Evolutionary conservation across 75 land plant genomes (phyloP).

Genomic region (Pseudotsuga menziesii): DNA sequence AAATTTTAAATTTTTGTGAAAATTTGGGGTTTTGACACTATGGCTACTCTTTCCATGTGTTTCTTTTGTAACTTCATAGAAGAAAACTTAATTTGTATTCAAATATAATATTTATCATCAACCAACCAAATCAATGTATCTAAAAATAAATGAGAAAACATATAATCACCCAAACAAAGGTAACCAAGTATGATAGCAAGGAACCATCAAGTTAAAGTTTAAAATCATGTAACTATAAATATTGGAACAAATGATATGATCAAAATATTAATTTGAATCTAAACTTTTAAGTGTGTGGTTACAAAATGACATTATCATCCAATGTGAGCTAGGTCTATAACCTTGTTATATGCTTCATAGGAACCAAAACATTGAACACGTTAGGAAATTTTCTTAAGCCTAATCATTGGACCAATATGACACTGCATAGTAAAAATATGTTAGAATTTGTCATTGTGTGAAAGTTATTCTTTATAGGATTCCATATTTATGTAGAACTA

Average conservation of each 20-base stretch:
- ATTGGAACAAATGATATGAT: not conserved
- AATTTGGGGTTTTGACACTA: too few species aligned
- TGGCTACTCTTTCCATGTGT: conserved; percentile 68
- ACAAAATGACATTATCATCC: not conserved
- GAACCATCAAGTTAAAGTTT: not conserved
- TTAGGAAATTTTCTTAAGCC: not conserved
- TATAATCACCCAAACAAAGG: too few species aligned
- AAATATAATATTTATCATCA: not conserved
- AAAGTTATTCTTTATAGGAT: too few species aligned
- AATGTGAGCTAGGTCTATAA: not conserved
- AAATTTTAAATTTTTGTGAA: too few species aligned
- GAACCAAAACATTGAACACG: not conserved
- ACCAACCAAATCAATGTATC: conserved; percentile 1
- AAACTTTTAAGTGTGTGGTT: not conserved
- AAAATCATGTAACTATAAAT: not conserved
- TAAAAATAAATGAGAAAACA: not conserved
- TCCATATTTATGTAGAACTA: not conserved
- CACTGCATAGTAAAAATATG: not conserved
- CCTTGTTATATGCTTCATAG: not conserved
- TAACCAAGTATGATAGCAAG: not conserved
- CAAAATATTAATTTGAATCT: not conserved
- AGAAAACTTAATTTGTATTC: conserved; percentile 55
- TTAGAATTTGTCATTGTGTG: not conserved
- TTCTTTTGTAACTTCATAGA: conserved; percentile 69
- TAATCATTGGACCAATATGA: not conserved